A percentile compares a stretch with the other conserved stretches of the same genome.
phyloP scores from a whole-genome alignment of 495 filamentous ascomycete species.

The Hyaloscypha hepaticicola region DNA sequence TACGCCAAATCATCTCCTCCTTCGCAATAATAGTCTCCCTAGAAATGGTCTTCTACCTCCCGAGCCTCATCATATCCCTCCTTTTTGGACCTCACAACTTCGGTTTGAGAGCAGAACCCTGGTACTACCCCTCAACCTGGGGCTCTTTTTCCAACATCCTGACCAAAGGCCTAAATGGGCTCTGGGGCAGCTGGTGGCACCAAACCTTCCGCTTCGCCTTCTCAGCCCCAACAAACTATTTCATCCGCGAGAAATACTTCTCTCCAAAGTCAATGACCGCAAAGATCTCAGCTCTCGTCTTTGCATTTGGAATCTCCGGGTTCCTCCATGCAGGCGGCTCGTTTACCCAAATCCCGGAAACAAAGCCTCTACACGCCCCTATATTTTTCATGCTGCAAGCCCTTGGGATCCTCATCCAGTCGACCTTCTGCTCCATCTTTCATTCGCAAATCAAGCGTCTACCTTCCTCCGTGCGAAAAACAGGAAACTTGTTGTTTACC shows the following conservation, averaged over 20 bases:
- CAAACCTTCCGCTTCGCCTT: conserved; percentile 80
- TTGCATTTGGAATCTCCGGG: conserved; percentile 60
- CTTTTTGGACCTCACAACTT: conserved; percentile 49
- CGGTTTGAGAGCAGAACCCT: conserved; percentile 54
- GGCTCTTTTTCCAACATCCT: conserved; percentile 57
- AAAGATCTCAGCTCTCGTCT: conserved; percentile 32
- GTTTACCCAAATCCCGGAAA: conserved; percentile 48
- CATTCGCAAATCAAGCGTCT: conserved; percentile 29
- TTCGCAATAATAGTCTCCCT: conserved; percentile 53
- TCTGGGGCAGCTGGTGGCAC: conserved; percentile 88
- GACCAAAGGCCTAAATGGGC: conserved; percentile 67
- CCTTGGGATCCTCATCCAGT: conserved; percentile 54
- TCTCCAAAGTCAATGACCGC: conserved; percentile 18
- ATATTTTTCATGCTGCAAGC: conserved; percentile 59
- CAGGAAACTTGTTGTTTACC: conserved; percentile 53
- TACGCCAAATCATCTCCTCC: conserved; percentile 50
- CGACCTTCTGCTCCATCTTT: conserved; percentile 12
- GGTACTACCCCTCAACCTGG: conserved; percentile 64
- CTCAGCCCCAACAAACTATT: conserved; percentile 50
- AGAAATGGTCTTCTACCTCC: conserved; percentile 37
- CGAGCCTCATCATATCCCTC: conserved; percentile 52
- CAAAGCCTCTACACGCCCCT: conserved; percentile 37
- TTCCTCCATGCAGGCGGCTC: conserved; percentile 59
- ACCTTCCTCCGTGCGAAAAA: conserved; percentile 41
- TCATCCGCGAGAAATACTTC: conserved; percentile 43